Evolutionary conservation across 805 yeast genomes (phyloP).

Genomic region (Cyberlindnera xylosilytica): DNA sequence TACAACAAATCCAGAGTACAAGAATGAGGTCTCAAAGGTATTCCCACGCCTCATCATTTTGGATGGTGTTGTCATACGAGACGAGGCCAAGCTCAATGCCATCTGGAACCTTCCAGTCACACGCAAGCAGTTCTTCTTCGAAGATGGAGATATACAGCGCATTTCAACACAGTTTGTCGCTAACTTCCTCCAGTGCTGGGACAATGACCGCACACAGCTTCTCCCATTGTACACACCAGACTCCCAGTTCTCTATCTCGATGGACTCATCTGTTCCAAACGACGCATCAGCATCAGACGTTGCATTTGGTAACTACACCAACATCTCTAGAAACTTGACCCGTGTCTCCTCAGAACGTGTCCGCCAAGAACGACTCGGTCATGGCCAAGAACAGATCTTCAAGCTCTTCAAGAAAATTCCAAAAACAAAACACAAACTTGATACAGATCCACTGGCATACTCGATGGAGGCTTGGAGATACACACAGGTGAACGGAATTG

Average conservation of each 20-base stretch:
- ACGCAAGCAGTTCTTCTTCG: slow-evolving; percentile 72
- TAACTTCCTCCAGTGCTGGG: slow-evolving; percentile 80
- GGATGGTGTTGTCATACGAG: slow-evolving; percentile 76
- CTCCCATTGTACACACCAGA: slow-evolving; percentile 72
- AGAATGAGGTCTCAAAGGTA: slow-evolving; percentile 57
- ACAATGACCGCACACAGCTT: slow-evolving; percentile 66
- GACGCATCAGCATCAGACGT: slow-evolving; percentile 33
- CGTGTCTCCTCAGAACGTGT: slow-evolving; percentile 53
- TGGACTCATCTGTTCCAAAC: slow-evolving; percentile 67
- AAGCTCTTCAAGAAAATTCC: slow-evolving; percentile 68
- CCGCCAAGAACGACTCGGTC: slow-evolving; percentile 54
- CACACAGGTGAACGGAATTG: slow-evolving; percentile 71
- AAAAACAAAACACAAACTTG: slow-evolving; percentile 68
- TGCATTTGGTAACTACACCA: slow-evolving; percentile 64
- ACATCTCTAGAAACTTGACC: slow-evolving; percentile 73
- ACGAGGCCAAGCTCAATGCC: slow-evolving; percentile 54
- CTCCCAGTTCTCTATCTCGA: slow-evolving; percentile 80
- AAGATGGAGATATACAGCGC: slow-evolving; percentile 64
- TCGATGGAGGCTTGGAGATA: slow-evolving; percentile 76
- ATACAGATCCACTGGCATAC: slow-evolving; percentile 59
- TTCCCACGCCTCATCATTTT: slow-evolving; percentile 82
- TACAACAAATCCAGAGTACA: slow-evolving; percentile 42
- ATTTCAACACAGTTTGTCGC: slow-evolving; percentile 75
- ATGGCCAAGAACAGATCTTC: slow-evolving; percentile 67
- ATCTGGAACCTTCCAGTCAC: slow-evolving; percentile 55